Evolutionary conservation across 148 eudicot species (phyloP), one percentile per base, ranked within the genome.

Genomic region (Chenopodium formosanum): DNA sequence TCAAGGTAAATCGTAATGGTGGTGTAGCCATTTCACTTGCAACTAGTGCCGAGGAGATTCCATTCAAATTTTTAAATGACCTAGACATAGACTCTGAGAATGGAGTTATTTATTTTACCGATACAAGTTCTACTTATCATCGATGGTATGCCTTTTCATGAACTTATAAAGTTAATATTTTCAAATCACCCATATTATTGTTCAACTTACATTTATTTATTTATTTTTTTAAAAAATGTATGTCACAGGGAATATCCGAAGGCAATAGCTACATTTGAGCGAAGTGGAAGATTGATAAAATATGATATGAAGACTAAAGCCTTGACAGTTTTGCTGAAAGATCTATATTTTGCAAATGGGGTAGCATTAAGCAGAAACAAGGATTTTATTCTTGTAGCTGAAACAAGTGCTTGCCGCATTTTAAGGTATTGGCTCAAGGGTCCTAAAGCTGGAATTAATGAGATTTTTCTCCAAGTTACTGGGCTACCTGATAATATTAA

Each of bases 371-470:
- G 87, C 44, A 78, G 37, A 14, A 77, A 80, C 34, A 78, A 74
- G 10, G 70, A 82, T 5, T 88, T 63, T n/a, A 4, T 88, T 3
- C 70, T 83, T 4, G 84, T 88, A 2, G 79, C 78, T 0, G 90
- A 88, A 79, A 74, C 80, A 3, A 78, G 72, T 0, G 44, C 75
- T 1, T 23, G n/a, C 27, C 72, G 74, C 27, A 63, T 88, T 5
- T 58, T 2, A 5, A 81, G 31, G 73, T 88, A 62, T 58, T 85
- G 90, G 88, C 60, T 88, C 2, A 64, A 14, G 6, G 90, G 90
- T 31, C 77, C 73, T 0, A 78, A 65, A 34, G 69, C 69, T 0
- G 70, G 82, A 22, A 73, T 73, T 14, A 63, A 58, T 16, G 84
- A 85, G 31, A 70, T 85, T 37, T 73, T 87, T 20, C 62, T 78